Percentiles rank a stretch among this genome's conserved stretches.
phyloP scores from a whole-genome alignment of 306 rosid species.

The Biancaea sappan region DNA sequence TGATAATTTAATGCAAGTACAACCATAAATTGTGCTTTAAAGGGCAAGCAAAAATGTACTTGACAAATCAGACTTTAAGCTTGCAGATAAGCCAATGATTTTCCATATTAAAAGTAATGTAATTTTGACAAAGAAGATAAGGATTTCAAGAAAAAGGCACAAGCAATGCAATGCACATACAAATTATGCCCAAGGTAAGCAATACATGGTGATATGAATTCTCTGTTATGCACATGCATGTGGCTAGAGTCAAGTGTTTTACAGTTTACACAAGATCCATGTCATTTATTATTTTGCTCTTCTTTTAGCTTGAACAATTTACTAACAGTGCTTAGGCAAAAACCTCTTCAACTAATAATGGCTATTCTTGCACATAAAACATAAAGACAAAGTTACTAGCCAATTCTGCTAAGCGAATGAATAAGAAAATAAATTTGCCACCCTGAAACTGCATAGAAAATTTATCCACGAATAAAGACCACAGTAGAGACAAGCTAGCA shows the following conservation, averaged over 20 bases:
- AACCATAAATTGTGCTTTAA: neutral
- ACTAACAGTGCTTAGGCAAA: constrained; percentile 2
- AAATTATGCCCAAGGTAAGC: neutral
- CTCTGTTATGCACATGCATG: neutral
- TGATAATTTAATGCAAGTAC: constrained; percentile 2
- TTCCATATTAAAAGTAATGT: neutral
- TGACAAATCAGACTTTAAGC: constrained; percentile 18
- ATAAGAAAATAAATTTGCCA: constrained; percentile 10
- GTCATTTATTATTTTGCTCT: neutral
- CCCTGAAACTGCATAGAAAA: neutral
- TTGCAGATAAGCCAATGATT: neutral
- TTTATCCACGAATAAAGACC: neutral
- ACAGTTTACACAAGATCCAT: neutral
- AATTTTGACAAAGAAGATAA: neutral
- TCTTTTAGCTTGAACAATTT: neutral
- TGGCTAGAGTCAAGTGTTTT: constrained; percentile 1
- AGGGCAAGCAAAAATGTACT: neutral
- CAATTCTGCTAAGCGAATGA: neutral
- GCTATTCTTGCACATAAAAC: neutral
- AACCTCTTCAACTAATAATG: neutral
- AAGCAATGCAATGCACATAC: neutral
- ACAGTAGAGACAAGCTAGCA: neutral
- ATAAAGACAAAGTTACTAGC: neutral
- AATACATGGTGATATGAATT: constrained; percentile 9
- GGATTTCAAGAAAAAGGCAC: constrained; percentile 20